phyloP scores from a whole-genome alignment of 352 stramenopile species.

The Phytophthora pseudosyringae region DNA sequence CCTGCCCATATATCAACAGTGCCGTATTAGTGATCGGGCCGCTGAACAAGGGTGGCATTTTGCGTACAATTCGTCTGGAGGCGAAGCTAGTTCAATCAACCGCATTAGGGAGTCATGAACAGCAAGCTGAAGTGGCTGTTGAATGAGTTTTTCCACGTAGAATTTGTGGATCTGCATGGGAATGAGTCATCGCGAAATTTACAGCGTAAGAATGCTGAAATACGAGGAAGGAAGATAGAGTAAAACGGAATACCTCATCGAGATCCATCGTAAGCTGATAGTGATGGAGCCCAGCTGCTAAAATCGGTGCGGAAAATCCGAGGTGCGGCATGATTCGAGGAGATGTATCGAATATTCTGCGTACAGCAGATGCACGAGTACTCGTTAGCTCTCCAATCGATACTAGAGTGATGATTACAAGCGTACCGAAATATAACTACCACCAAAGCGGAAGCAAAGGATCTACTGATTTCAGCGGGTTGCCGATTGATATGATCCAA shows the following conservation, averaged over 20 bases:
- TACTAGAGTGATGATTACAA: neutral
- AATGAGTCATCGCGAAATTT: neutral
- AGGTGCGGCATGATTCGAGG: neutral
- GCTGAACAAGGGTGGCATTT: neutral
- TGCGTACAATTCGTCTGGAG: slow-evolving; percentile 10
- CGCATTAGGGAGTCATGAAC: slow-evolving; percentile 15
- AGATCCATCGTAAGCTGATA: slow-evolving; percentile 20
- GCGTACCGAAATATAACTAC: slow-evolving; percentile 28
- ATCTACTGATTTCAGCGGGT: slow-evolving; percentile 1
- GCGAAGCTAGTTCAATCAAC: slow-evolving; percentile 1
- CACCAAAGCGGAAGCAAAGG: slow-evolving; percentile 18
- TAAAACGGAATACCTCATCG: slow-evolving; percentile 17
- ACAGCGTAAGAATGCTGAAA: neutral
- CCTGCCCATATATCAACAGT: slow-evolving; percentile 13
- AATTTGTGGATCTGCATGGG: slow-evolving; percentile 13
- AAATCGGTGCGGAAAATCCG: slow-evolving; percentile 4
- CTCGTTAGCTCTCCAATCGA: neutral
- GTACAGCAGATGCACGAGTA: neutral
- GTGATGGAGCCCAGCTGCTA: slow-evolving; percentile 25
- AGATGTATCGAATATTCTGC: slow-evolving; percentile 20
- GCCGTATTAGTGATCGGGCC: neutral
- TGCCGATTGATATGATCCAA: slow-evolving; percentile 25
- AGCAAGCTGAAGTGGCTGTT: slow-evolving; percentile 15
- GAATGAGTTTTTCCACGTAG: slow-evolving; percentile 23
- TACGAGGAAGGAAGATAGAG: neutral